Percentiles rank a stretch among this genome's conserved stretches.
Conservation (phyloP, 768 basidiomycete species). For the Lentinus tigrinus region DNA sequence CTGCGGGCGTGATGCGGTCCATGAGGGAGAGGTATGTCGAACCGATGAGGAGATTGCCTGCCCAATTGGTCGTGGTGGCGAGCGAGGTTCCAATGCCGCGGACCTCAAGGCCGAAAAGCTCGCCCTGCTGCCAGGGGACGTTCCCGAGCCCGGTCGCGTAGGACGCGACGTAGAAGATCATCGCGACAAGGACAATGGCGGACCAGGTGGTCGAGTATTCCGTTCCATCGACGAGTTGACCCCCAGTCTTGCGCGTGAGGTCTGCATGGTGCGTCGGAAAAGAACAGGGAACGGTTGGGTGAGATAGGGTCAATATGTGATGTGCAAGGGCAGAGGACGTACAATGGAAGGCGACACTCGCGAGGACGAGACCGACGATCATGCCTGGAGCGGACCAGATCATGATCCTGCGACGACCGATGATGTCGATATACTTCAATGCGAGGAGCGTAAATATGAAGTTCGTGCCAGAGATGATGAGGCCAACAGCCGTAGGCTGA, state of each 20-base stretch:
- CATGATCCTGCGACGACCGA: slow-evolving; percentile 72
- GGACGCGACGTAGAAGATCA: slow-evolving; percentile 80
- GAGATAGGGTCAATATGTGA: background rate
- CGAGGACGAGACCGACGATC: slow-evolving; percentile 62
- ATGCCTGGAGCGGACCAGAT: slow-evolving; percentile 71
- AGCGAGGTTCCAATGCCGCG: slow-evolving; percentile 77
- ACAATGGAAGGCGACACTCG: slow-evolving; percentile 68
- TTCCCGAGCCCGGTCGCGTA: slow-evolving; percentile 81
- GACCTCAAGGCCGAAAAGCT: slow-evolving; percentile 78
- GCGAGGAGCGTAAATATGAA: slow-evolving; percentile 78
- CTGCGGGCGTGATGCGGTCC: slow-evolving; percentile 67
- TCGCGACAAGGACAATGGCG: slow-evolving; percentile 68
- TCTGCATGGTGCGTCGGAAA: slow-evolving; percentile 34
- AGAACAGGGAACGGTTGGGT: background rate
- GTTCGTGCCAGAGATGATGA: slow-evolving; percentile 77
- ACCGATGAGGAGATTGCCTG: slow-evolving; percentile 70
- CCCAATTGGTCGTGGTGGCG: slow-evolving; percentile 78
- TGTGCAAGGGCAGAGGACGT: slow-evolving; percentile 29
- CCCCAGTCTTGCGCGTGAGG: slow-evolving; percentile 60
- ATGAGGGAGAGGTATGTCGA: slow-evolving; percentile 82
- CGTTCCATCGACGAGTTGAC: slow-evolving; percentile 56
- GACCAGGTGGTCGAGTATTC: slow-evolving; percentile 64
- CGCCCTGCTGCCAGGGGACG: slow-evolving; percentile 87
- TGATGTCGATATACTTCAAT: slow-evolving; percentile 68
- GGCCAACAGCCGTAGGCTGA: slow-evolving; percentile 78